Base-by-base conservation (phyloP, 352 stramenopile species). In the Phytopythium vexans region DNA sequence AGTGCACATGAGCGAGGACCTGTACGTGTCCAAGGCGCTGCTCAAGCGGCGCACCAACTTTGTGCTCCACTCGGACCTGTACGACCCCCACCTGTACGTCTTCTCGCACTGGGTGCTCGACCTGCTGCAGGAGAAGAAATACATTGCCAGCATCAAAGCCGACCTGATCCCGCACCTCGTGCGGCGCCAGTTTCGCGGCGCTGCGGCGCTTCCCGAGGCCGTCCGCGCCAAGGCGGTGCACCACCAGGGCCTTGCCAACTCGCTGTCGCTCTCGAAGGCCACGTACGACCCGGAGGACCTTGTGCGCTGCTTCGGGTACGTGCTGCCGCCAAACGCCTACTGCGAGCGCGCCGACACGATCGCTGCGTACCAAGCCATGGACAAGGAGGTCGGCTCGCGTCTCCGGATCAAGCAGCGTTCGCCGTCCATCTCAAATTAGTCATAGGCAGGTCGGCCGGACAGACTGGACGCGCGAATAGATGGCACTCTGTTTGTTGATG, bases 101-200 rank as follows among this genome's bases (percentile, higher is more conserved):
- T 93, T 93, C 51, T 82, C 83, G 41, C 81, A 90, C 58, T 91
- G 83, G 81, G 81, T 93, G 43, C 54, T 93, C 8, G 77, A 90
- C 33, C 58, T 91, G 38, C 49, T 93, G 53, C 60, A 81, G 38
- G 81, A 90, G 63, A 94, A 91, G 62, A 88, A 90, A 63, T 82
- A 89, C 67, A 89, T 94, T 52, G 71, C 73, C 27, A 94, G 79
- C 56, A 90, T 94, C 62, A 91, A 94, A 60, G 73, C 77, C 38
- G 83, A 94, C 41, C 56, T 94, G 3, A 75, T 94, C 31, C 83
- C 83, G 38, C 80, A 89, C 42, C 63, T 94, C 31, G 73, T 94
- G 44, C 74, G 77, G 33, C 79, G 79, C 27, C 83, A 94, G 60
- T 94, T 94, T 56, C 79, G 83, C 27, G 83, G 82, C 36, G 57